Percentiles rank a stretch among this genome's conserved stretches.
phyloP scores from a whole-genome alignment of 192 early-diverging fungal genomes.

The Podila minutissima region DNA sequence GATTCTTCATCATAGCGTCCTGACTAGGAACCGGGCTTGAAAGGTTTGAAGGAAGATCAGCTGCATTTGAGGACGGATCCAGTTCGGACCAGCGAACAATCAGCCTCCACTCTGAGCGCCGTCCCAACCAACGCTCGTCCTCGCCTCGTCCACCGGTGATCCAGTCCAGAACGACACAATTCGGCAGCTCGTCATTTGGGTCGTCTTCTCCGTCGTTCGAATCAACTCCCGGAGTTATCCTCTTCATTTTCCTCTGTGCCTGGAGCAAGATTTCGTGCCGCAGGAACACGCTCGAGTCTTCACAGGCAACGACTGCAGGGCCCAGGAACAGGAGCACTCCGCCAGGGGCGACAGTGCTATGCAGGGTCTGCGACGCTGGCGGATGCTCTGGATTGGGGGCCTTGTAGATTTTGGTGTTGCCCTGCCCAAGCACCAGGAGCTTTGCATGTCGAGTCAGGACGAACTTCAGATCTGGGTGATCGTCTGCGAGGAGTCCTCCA shows the following conservation, averaged over 20 bases:
- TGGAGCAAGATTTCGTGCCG: constrained; percentile 46
- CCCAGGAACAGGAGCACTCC: constrained; percentile 22
- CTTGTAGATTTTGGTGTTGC: constrained; percentile 87
- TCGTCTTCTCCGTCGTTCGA: neutral
- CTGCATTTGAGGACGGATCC: constrained; percentile 4
- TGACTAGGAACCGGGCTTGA: neutral
- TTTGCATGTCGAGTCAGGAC: constrained; percentile 57
- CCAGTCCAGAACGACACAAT: constrained; percentile 48
- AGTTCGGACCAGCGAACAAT: constrained; percentile 47
- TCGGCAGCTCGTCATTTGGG: constrained; percentile 23
- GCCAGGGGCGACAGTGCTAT: constrained; percentile 39
- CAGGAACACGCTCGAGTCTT: constrained; percentile 47
- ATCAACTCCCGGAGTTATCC: neutral
- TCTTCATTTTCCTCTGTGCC: constrained; percentile 7
- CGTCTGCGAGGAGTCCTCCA: constrained; percentile 86
- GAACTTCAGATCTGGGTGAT: constrained; percentile 70
- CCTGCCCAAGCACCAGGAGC: constrained; percentile 81
- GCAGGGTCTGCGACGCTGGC: constrained; percentile 42
- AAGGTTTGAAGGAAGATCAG: neutral
- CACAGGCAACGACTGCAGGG: constrained; percentile 40
- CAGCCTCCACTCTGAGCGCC: constrained; percentile 37
- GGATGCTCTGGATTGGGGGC: constrained; percentile 48
- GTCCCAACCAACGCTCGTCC: constrained; percentile 37
- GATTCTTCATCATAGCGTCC: neutral
- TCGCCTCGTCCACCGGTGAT: constrained; percentile 44